Conservation (phyloP, 2,329 filamentous ascomycete genomes). For the Diaporthe australafricana region DNA sequence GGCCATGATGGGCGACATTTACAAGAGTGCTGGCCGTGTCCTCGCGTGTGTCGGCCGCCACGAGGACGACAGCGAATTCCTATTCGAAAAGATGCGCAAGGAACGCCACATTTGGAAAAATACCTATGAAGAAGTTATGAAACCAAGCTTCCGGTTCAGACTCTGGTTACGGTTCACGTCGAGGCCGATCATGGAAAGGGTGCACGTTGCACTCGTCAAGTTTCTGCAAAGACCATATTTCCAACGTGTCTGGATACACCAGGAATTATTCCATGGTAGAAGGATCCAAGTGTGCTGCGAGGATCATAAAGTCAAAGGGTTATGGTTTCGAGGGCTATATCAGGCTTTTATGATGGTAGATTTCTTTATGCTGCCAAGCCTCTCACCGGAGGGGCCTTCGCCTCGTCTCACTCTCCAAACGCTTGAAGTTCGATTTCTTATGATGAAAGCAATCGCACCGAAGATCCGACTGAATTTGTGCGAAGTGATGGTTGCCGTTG, state of each 20-base stretch:
- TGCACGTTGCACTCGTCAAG: background rate
- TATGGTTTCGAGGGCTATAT: background rate
- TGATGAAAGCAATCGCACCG: background rate
- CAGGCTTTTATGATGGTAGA: too few species aligned
- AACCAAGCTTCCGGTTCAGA: background rate
- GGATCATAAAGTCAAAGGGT: background rate
- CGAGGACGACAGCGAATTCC: background rate
- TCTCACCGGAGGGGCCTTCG: too few species aligned
- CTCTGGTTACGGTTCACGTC: too few species aligned
- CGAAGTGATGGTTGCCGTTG: background rate
- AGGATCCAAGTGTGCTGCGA: background rate
- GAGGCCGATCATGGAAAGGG: background rate
- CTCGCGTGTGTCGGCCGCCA: slow-evolving; percentile 19
- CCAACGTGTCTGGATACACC: slow-evolving; percentile 24
- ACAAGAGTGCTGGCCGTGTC: background rate
- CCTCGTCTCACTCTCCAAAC: too few species aligned
- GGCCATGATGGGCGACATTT: slow-evolving; percentile 15
- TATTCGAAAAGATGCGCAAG: background rate
- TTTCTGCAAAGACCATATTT: slow-evolving; percentile 15
- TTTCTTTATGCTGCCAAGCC: too few species aligned
- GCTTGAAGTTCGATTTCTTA: background rate
- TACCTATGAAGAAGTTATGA: too few species aligned
- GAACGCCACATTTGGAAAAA: background rate
- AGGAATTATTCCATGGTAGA: slow-evolving; percentile 4
- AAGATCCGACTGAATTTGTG: background rate